Percentiles rank a stretch among this genome's conserved stretches.
These are phyloP conservation scores for Vinca major DNA, from an alignment of 305 asterid species.

Conservation along the genomic window DNA sequence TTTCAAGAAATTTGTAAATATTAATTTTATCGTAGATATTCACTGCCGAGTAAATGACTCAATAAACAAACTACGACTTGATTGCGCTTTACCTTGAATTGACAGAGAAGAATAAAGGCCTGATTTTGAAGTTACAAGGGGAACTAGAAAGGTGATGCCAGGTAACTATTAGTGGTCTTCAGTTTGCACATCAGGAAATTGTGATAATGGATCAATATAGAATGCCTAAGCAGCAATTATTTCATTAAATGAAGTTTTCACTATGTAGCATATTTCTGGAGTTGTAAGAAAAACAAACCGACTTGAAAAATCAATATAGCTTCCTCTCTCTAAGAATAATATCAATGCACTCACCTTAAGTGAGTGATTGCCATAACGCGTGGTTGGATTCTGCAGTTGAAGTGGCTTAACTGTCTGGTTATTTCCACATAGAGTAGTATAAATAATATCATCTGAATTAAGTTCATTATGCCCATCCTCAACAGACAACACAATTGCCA, in stretches of 20 bases:
- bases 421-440: conserved; percentile 5
- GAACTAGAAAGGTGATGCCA: neutral
- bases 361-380: conserved; percentile 6
- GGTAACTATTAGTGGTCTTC: neutral
- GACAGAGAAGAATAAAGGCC: neutral
- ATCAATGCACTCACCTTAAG: conserved; percentile 9
- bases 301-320: neutral
- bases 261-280: neutral
- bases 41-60: neutral
- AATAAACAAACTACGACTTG: neutral
- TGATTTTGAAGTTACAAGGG: neutral
- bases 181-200: neutral
- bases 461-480: conserved; percentile 10
- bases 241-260: neutral
- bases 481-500: conserved; percentile 16
- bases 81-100: neutral
- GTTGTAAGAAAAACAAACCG: neutral
- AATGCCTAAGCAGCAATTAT: neutral
- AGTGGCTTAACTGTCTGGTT: neutral
- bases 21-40: neutral
- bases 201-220: neutral
- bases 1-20: neutral
- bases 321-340: neutral
- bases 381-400: conserved; percentile 11
- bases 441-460: conserved; percentile 14